phyloP scores from a whole-genome alignment of 2,329 filamentous ascomycete species.

The Penicillium verrucosum region DNA sequence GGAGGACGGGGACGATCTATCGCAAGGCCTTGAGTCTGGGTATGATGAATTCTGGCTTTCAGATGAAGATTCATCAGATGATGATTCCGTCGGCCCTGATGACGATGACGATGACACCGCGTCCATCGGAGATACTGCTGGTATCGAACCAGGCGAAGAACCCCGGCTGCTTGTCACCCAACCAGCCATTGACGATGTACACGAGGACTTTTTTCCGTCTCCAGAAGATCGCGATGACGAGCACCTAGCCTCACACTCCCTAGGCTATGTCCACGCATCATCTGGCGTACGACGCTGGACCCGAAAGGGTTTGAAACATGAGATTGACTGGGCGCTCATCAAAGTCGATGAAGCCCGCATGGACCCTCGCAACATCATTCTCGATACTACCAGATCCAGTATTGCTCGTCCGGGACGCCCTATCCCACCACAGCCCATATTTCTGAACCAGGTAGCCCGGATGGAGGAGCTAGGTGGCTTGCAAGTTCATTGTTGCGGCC shows the following conservation, averaged over 20 bases:
- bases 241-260: conserved; percentile 72
- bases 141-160: conserved; percentile 70
- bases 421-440: conserved; percentile 33
- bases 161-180: conserved; percentile 82
- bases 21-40: conserved; percentile 36
- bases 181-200: conserved; percentile 83
- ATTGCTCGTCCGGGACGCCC: conserved; percentile 47
- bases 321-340: conserved; percentile 94
- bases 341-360: conserved; percentile 69
- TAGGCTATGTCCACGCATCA: conserved; percentile 84
- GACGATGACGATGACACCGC: conserved; percentile 54
- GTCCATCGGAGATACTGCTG: conserved; percentile 70
- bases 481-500: conserved; percentile 81
- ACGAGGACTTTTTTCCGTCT: conserved; percentile 77
- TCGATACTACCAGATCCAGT: conserved; percentile 24
- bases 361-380: conserved; percentile 68
- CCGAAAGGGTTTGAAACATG: conserved; percentile 71
- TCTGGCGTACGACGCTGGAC: conserved; percentile 79
- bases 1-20: conserved; percentile 46
- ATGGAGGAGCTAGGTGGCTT: conserved; percentile 63
- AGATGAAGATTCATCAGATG: conserved; percentile 51
- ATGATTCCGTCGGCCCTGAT: conserved; percentile 51
- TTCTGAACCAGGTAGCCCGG: conserved; percentile 58
- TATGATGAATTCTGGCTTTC: conserved; percentile 46
- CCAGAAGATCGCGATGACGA: conserved; percentile 74